Base-by-base conservation (phyloP, 2,329 filamentous ascomycete genomes). In the Exserohilum rostratum region DNA sequence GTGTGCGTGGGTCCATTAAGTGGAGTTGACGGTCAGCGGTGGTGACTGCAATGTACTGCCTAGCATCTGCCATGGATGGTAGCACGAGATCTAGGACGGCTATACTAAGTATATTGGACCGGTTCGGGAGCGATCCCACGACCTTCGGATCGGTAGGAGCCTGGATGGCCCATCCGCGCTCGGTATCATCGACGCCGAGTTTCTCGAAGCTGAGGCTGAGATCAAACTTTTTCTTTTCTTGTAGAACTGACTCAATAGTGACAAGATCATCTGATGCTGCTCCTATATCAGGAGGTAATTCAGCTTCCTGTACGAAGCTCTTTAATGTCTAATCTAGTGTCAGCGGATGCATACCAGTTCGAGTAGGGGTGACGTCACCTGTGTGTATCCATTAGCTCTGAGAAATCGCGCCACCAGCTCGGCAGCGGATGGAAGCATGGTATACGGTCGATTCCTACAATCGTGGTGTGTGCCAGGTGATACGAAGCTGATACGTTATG, bases 211-310 rank as follows among this genome's bases (percentile, higher is more conserved):
- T 77, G 22, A 82, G 67, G 50, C 76, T 83, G 11, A 83, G 67
- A 63, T 87, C 85, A 60, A 83, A 87, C 0, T 74, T 75, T 62
- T 78, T 80, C 73, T 87, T 87, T 71, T 87, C 85, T 44, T 85
- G 79, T 6, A 87, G 74, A n/a, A 87, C 75, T 39, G 80, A 76
- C 63, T 87, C 85, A 47, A 87, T 79, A 2, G 84, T 85, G 68
- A 85, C 75, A 48, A 79, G 76, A 27, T 76, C 75, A 44, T 74
- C 76, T 10, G 72, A 68, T 3, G 71, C 66, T 7, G 60, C 39
- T 0, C 82, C 85, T 42, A 76, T 79, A 71, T 85, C 79, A 15
- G 74, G 58, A 11, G 82, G 76, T 15, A 87, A 74, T 5, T 78
- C 80, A 9, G 84, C 83, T 69, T 87, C 85, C 42, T 72, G 66